phyloP scores from a whole-genome alignment of 495 filamentous ascomycete species.

The Gamarada debralockiae region DNA sequence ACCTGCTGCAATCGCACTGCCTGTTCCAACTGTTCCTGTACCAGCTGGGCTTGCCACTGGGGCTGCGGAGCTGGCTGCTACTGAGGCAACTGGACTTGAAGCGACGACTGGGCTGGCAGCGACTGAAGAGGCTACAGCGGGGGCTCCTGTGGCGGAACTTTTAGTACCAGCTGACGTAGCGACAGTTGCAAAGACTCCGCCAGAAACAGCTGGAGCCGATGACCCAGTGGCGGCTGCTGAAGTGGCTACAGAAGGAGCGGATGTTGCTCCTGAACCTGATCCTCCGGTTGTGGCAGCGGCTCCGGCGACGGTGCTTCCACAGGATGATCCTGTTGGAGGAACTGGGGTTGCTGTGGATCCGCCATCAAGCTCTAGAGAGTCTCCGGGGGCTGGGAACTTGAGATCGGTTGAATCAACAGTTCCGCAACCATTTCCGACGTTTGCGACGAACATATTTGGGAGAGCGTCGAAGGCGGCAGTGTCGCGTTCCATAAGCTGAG shows the following conservation, averaged over 20 bases:
- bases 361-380: constrained; percentile 41
- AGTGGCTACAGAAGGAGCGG: constrained; percentile 2
- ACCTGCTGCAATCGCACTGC: constrained; percentile 25
- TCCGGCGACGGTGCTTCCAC: not conserved
- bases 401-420: constrained; percentile 41
- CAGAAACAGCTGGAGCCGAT: constrained; percentile 9
- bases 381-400: constrained; percentile 52
- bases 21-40: constrained; percentile 14
- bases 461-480: constrained; percentile 50
- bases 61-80: not conserved
- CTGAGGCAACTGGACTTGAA: constrained; percentile 12
- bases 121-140: constrained; percentile 17
- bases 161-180: not conserved
- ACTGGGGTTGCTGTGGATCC: not conserved
- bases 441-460: constrained; percentile 79
- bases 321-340: not conserved
- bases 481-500: constrained; percentile 20
- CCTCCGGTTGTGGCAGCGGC: not conserved
- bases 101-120: constrained; percentile 11
- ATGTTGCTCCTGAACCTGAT: not conserved
- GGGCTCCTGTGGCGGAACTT: not conserved
- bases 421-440: constrained; percentile 57
- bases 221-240: constrained; percentile 17
- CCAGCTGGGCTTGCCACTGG: constrained; percentile 3
- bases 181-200: constrained; percentile 24